These are phyloP conservation scores for Canariomyces notabilis DNA, from an alignment of 2,329 filamentous ascomycete species.

Conservation along the genomic window DNA sequence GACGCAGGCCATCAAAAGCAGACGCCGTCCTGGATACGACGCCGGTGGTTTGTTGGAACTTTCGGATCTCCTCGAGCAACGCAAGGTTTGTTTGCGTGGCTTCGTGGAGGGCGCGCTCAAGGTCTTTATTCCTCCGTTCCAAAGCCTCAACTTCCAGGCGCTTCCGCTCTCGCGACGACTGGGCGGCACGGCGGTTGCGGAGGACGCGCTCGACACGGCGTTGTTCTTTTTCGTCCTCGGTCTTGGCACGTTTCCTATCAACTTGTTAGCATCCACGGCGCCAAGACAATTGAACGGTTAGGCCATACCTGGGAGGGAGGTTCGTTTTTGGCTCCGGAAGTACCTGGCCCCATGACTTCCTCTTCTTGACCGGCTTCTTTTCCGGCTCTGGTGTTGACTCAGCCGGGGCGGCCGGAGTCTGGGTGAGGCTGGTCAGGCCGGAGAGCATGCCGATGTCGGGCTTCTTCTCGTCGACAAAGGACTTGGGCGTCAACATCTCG, in stretches of 20 bases:
- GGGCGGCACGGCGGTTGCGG: conserved; percentile 89
- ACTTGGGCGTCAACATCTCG: conserved; percentile 47
- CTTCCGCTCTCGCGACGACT: conserved; percentile 94
- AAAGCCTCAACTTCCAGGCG: conserved; percentile 81
- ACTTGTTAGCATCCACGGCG: conserved; percentile 31
- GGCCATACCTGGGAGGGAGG: conserved; percentile 67
- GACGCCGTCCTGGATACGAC: conserved; percentile 34
- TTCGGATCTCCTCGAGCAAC: conserved; percentile 46
- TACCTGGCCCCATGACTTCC: conserved; percentile 98
- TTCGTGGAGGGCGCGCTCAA: conserved; percentile 58
- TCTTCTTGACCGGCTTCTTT: conserved; percentile 81
- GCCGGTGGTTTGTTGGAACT: conserved; percentile 42
- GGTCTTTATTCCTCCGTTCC: conserved; percentile 66
- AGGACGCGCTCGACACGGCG: conserved; percentile 95
- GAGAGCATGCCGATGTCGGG: conserved; percentile 27
- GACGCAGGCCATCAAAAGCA: conserved; percentile 39
- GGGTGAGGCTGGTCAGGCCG: conserved; percentile 16
- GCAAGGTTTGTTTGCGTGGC: conserved; percentile 51
- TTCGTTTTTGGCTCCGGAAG: conserved; percentile 95
- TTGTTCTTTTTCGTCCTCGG: conserved; percentile 97
- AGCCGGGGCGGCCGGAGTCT: conserved; percentile 15
- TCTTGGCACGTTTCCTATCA: conserved; percentile 88
- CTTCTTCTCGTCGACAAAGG: conserved; percentile 32
- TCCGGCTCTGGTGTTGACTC: conserved; percentile 35
- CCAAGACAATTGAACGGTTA: background rate